Base-by-base conservation (phyloP, 495 filamentous ascomycete species). In the Penicillium cosmopolitanum region DNA sequence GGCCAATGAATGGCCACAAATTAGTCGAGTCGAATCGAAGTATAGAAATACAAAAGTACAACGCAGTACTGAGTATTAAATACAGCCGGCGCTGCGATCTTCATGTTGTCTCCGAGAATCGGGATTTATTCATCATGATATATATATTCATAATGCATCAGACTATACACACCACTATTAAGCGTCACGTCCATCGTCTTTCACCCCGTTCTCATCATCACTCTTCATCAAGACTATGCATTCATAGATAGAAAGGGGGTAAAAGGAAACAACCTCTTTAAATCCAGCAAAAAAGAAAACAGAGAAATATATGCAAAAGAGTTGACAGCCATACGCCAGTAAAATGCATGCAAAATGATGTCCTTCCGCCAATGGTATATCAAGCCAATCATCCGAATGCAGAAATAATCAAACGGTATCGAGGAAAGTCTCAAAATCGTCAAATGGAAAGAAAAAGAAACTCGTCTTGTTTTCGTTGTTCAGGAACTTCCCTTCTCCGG, bases 361-460 rank as follows among this genome's bases (percentile, higher is more conserved):
- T 42, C 67, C 52, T 53, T 60, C 57, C 47, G 51, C 55, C 58
- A 65, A 61, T 71, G 71, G 66, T 74, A 71, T 75, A 64, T 72
- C 61, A 73, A 75, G 74, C 74, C 53, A 63, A 72, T 70, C 53
- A 62, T 68, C 42, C 53, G 35, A 47, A 52, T 47, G 31, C 63
- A 55, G 53, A 60, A 16, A 55, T 56, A 52, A 58, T 61, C 44
- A 35, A 61, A 67, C n/a, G 12, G 55, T 64, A 55, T 58, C 40
- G 40, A 54, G 31, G 42, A 60, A 51, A 28, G 48, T 57, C 51
- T 53, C 23, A 35, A 42, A 25, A 33, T 63, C 59, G 57, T 61
- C 36, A 62, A 58, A 56, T 18, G 55, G 50, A 33, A 23, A 52
- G 12, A 34, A 25, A 52, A 52, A 9, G 52, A 35, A 28, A 40